phyloP scores from a whole-genome alignment of 805 yeast species.

The Hanseniaspora mollemarum region DNA sequence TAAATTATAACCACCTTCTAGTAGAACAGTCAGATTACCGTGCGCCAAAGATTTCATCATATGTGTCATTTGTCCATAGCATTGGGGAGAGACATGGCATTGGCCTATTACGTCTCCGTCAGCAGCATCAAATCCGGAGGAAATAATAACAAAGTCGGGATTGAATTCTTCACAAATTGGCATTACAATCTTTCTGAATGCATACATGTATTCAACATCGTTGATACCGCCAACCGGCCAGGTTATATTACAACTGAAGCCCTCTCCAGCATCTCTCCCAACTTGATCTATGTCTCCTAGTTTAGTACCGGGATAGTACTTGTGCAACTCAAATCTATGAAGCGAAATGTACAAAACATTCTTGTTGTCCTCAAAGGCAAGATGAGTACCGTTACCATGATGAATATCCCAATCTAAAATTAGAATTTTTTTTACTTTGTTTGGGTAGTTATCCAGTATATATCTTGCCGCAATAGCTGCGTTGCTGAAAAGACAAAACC shows the following conservation, averaged over 20 bases:
- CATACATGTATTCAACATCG: slow-evolving; percentile 90
- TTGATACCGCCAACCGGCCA: slow-evolving; percentile 89
- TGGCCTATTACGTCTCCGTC: slow-evolving; percentile 96
- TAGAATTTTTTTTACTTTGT: slow-evolving; percentile 69
- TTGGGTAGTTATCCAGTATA: slow-evolving; percentile 73
- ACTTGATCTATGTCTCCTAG: slow-evolving; percentile 72
- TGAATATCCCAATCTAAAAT: slow-evolving; percentile 97
- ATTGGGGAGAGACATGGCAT: slow-evolving; percentile 89
- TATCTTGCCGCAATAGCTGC: slow-evolving; percentile 94
- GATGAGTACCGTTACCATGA: slow-evolving; percentile 98
- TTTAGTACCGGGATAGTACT: slow-evolving; percentile 85
- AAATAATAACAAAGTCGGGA: slow-evolving; percentile 85
- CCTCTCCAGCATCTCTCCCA: slow-evolving; percentile 81
- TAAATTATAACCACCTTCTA: slow-evolving; percentile 94
- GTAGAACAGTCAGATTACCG: slow-evolving; percentile 77
- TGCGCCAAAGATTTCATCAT: slow-evolving; percentile 74
- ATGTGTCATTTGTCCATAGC: slow-evolving; percentile 94
- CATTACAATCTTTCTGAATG: slow-evolving; percentile 72
- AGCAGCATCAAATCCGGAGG: slow-evolving; percentile 98
- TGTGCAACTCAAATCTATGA: slow-evolving; percentile 86
- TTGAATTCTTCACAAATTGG: slow-evolving; percentile 81
- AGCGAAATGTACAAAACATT: slow-evolving; percentile 81
- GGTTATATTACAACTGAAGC: slow-evolving; percentile 80
- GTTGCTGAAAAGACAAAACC: slow-evolving; percentile 89
- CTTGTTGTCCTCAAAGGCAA: slow-evolving; percentile 79